Evolutionary conservation across 2,329 filamentous ascomycete genomes (phyloP).

Genomic region (Xylaria sp.): DNA sequence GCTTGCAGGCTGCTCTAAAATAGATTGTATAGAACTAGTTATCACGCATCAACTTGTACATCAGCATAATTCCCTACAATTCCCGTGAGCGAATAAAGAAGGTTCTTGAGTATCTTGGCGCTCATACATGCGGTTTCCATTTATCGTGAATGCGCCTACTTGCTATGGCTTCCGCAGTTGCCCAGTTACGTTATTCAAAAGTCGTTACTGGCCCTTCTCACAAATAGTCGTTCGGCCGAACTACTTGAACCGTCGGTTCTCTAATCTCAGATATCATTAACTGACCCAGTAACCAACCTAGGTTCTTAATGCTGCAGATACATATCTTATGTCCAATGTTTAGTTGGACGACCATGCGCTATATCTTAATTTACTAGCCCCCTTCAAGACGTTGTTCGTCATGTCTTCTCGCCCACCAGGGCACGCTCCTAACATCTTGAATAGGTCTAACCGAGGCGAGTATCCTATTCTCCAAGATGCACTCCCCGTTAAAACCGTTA

Average conservation of each 20-base stretch:
- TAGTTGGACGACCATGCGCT: conserved; percentile 1
- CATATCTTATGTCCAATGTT: conserved; percentile 26
- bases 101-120: conserved; percentile 44
- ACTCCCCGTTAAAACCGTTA: conserved; percentile 51
- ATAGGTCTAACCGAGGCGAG: background rate
- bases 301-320: conserved; percentile 13
- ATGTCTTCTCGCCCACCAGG: conserved; percentile 27
- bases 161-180: conserved; percentile 24
- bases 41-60: conserved; percentile 51
- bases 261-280: background rate
- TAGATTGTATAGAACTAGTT: conserved; percentile 67
- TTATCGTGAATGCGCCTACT: conserved; percentile 35
- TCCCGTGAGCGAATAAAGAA: conserved; percentile 44
- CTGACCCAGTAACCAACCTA: conserved; percentile 1
- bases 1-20: conserved; percentile 82
- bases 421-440: conserved; percentile 27
- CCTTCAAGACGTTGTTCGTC: conserved; percentile 10
- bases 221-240: background rate
- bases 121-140: conserved; percentile 39
- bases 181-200: conserved; percentile 1
- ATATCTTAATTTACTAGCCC: background rate
- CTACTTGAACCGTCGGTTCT: background rate
- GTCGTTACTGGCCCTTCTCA: conserved; percentile 13
- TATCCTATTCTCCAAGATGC: background rate
- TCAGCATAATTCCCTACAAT: conserved; percentile 51